phyloP scores from a whole-genome alignment of 2,329 filamentous ascomycete species.

The Dothideomycetidae sp. region DNA sequence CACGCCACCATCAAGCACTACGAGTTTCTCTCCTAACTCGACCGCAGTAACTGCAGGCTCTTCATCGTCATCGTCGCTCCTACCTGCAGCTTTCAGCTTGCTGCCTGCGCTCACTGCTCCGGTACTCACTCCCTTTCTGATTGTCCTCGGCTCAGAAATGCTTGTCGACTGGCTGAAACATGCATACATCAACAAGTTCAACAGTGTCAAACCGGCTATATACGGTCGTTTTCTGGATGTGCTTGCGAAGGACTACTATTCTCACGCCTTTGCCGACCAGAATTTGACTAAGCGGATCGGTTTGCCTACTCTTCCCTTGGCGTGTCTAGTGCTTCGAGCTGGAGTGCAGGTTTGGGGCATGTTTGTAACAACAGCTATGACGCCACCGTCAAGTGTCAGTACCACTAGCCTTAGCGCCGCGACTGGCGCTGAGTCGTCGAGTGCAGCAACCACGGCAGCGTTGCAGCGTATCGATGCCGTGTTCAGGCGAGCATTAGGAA shows the following conservation, averaged over 20 bases:
- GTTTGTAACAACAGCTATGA: slow-evolving; percentile 81
- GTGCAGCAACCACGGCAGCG: slow-evolving; percentile 53
- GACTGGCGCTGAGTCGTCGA: slow-evolving; percentile 8
- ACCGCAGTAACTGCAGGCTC: slow-evolving; percentile 45
- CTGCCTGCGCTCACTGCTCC: slow-evolving; percentile 72
- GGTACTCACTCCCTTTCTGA: slow-evolving; percentile 79
- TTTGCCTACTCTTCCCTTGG: slow-evolving; percentile 78
- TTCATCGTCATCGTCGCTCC: slow-evolving; percentile 57
- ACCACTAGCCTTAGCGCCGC: slow-evolving; percentile 37
- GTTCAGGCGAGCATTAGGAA: slow-evolving; percentile 62
- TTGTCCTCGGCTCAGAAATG: slow-evolving; percentile 94
- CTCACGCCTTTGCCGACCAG: slow-evolving; percentile 82
- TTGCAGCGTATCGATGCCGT: slow-evolving; percentile 66
- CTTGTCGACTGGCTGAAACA: slow-evolving; percentile 95
- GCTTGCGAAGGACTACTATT: slow-evolving; percentile 94
- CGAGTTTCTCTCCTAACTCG: slow-evolving; percentile 23
- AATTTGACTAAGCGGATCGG: slow-evolving; percentile 82
- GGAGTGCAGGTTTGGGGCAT: slow-evolving; percentile 95
- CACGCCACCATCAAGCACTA: slow-evolving; percentile 16
- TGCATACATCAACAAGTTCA: slow-evolving; percentile 96
- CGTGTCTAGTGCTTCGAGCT: slow-evolving; percentile 88
- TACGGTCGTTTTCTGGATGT: slow-evolving; percentile 87
- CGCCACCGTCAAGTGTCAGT: slow-evolving; percentile 50
- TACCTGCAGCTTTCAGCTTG: slow-evolving; percentile 82
- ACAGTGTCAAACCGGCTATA: slow-evolving; percentile 83